Percentiles rank a stretch among this genome's conserved stretches.
Evolutionary conservation across 1,284 basidiomycete genomes (phyloP).

Genomic region (Apiotrichum gamsii): DNA sequence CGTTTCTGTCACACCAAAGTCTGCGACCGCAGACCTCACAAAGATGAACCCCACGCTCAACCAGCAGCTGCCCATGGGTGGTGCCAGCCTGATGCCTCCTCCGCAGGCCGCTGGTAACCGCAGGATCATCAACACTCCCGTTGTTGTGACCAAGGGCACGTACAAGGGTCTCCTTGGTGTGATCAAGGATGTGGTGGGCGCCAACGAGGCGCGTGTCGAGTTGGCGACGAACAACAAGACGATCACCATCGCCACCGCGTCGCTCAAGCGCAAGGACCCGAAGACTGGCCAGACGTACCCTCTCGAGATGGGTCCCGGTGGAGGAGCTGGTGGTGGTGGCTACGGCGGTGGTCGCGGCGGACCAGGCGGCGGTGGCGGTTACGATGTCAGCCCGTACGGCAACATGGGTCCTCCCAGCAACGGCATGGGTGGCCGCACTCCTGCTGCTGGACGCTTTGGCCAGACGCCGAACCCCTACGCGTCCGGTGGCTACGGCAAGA

Average conservation of each 20-base stretch:
- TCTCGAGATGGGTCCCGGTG: slow-evolving; percentile 27
- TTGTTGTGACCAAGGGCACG: slow-evolving; percentile 78
- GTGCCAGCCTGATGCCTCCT: slow-evolving; percentile 51
- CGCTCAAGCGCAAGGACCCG: slow-evolving; percentile 66
- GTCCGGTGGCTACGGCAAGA: slow-evolving; percentile 50
- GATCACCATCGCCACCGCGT: slow-evolving; percentile 75
- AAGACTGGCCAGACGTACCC: slow-evolving; percentile 48
- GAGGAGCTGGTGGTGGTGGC: slow-evolving; percentile 8
- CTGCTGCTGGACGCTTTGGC: slow-evolving; percentile 48
- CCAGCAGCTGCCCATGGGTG: slow-evolving; percentile 45
- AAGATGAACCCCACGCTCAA: slow-evolving; percentile 85
- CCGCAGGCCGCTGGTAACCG: slow-evolving; percentile 58
- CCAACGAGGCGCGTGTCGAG: slow-evolving; percentile 76
- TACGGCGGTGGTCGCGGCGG: slow-evolving; percentile 18
- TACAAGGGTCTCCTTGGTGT: slow-evolving; percentile 87
- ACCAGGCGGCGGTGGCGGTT: slow-evolving; percentile 14
- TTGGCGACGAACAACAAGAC: slow-evolving; percentile 84
- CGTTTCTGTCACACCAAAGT: slow-evolving; percentile 76
- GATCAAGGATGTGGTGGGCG: slow-evolving; percentile 91
- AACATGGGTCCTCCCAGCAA: slow-evolving; percentile 5
- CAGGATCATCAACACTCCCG: slow-evolving; percentile 70
- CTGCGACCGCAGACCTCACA: slow-evolving; percentile 65
- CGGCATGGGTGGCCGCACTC: slow-evolving; percentile 36
- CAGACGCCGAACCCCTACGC: slow-evolving; percentile 67
- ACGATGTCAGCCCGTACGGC: slow-evolving; percentile 40